Percentiles rank a stretch among this genome's conserved stretches.
Evolutionary conservation across 2,329 filamentous ascomycete genomes (phyloP).

Genomic region (Davidsoniella virescens): DNA sequence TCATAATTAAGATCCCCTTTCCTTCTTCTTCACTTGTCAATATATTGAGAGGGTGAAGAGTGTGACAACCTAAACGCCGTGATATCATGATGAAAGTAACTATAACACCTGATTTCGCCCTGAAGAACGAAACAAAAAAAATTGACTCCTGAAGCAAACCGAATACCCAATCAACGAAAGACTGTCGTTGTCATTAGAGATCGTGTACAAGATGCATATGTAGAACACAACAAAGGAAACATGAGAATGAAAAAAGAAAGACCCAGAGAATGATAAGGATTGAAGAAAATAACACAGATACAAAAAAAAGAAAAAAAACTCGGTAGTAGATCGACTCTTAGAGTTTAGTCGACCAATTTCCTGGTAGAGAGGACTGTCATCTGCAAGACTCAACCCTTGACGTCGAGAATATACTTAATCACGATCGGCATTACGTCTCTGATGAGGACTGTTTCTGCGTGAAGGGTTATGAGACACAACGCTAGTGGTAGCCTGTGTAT

Average conservation of each 20-base stretch:
- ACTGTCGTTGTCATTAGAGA: no score
- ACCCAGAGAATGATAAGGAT: not conserved
- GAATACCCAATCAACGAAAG: no score
- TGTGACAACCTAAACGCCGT: not conserved
- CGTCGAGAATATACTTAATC: not conserved
- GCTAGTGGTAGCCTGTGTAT: constrained; percentile 7
- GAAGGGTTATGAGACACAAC: constrained; percentile 1
- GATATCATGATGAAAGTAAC: not conserved
- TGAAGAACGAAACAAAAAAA: not conserved
- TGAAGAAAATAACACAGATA: not conserved
- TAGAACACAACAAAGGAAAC: no score
- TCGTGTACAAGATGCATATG: no score
- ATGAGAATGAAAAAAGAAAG: not conserved
- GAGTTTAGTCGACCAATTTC: no score
- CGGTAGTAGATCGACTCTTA: no score
- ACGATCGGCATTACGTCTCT: not conserved
- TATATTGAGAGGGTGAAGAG: no score
- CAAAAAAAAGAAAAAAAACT: not conserved
- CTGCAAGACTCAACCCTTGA: no score
- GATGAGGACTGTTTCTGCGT: not conserved
- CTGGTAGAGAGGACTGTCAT: no score
- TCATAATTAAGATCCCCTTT: no score
- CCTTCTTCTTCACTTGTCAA: no score
- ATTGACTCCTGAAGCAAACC: not conserved
- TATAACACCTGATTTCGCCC: not conserved